Evolutionary conservation across 108 stramenopile species (phyloP).

Genomic region (Fistulifera pelliculosa): DNA sequence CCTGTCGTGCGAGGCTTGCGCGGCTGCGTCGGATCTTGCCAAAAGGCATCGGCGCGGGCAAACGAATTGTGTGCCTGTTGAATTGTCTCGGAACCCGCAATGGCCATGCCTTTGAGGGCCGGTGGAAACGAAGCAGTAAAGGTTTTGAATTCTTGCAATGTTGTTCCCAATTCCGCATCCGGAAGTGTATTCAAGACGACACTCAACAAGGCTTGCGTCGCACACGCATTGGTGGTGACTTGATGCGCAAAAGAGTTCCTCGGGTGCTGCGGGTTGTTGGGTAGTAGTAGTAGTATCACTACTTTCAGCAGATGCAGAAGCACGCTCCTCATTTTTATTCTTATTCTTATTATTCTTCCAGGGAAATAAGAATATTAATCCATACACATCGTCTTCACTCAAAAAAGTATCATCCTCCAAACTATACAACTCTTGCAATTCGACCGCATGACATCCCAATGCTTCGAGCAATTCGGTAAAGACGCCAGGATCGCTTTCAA

Average conservation of each 20-base stretch:
- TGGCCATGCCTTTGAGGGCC: slow-evolving; percentile 80
- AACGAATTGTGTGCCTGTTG: slow-evolving; percentile 88
- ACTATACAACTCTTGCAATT: slow-evolving; percentile 72
- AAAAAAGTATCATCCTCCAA: slow-evolving; percentile 54
- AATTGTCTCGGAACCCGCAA: slow-evolving; percentile 71
- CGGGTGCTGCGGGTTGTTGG: slow-evolving; percentile 23
- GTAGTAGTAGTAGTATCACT: no score
- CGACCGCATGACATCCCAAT: slow-evolving; percentile 70
- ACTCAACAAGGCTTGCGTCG: slow-evolving; percentile 86
- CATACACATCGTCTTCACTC: slow-evolving; percentile 50
- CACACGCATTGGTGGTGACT: slow-evolving; percentile 87
- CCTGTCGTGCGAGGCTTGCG: neutral
- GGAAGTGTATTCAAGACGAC: slow-evolving; percentile 60
- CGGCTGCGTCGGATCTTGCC: slow-evolving; percentile 53
- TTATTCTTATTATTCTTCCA: slow-evolving; percentile 34
- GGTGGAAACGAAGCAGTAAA: slow-evolving; percentile 80
- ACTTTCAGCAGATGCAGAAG: neutral
- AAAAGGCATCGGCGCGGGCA: slow-evolving; percentile 80
- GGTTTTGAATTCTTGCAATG: slow-evolving; percentile 63
- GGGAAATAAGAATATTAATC: slow-evolving; percentile 91
- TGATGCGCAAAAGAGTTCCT: slow-evolving; percentile 81
- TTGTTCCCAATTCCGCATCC: slow-evolving; percentile 49
- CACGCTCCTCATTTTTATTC: neutral
- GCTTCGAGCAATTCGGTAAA: slow-evolving; percentile 84
- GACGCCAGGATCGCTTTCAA: slow-evolving; percentile 83